Evolutionary conservation across 73 alveolate genomes (phyloP).

Genomic region (Stentor coeruleus): DNA sequence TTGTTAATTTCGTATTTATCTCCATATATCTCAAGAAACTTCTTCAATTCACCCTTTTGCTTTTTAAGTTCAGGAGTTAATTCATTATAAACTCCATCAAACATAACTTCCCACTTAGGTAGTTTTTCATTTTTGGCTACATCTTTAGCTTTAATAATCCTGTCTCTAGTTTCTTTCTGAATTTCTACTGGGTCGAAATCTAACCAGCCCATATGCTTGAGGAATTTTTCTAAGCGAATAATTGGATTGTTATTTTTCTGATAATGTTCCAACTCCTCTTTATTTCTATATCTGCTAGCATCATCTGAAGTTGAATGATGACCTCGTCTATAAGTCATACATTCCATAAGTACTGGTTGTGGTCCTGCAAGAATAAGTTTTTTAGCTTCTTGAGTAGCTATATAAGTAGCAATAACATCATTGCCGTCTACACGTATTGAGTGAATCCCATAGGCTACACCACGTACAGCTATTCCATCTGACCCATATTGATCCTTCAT

Average conservation of each 20-base stretch:
- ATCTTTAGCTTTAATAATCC: conserved; percentile 40
- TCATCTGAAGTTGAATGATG: conserved; percentile 93
- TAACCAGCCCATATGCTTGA: conserved; percentile 44
- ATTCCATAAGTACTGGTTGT: conserved; percentile 87
- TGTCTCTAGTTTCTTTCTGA: conserved; percentile 51
- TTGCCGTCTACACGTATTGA: conserved; percentile 92
- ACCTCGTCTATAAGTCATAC: conserved; percentile 86
- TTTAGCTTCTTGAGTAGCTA: conserved; percentile 79
- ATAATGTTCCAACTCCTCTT: conserved; percentile 34
- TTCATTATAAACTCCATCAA: conserved; percentile 69
- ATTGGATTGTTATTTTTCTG: conserved; percentile 41
- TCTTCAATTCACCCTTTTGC: conserved; percentile 49
- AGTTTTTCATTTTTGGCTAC: conserved; percentile 33
- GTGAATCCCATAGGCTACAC: conserved; percentile 86
- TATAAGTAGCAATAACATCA: conserved; percentile 87
- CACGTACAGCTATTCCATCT: conserved; percentile 92
- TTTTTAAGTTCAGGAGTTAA: conserved; percentile 56
- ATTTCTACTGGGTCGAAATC: conserved; percentile 47
- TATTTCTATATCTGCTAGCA: conserved; percentile 37
- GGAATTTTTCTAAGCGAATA: conserved; percentile 39
- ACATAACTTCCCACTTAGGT: conserved; percentile 64
- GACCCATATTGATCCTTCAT: conserved; percentile 89
- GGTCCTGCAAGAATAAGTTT: conserved; percentile 59
- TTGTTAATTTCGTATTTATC: conserved; percentile 50
- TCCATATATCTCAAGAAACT: conserved; percentile 55